phyloP scores from a whole-genome alignment of 148 eudicot species.

The Amaranthus hypochondriacus region DNA sequence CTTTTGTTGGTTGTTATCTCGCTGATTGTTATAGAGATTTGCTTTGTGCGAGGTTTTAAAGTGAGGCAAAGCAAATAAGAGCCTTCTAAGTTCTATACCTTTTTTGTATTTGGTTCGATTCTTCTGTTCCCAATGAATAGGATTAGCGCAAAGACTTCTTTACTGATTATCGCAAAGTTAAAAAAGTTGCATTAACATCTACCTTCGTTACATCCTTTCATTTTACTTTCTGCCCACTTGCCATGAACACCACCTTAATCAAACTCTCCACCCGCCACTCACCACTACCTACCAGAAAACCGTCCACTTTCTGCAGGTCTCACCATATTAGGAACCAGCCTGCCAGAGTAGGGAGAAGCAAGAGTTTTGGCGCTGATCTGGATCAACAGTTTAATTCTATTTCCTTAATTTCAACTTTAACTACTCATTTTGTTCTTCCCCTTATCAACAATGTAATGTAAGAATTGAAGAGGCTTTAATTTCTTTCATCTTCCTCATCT shows the following conservation, averaged over 20 bases:
- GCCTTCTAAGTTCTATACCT: neutral
- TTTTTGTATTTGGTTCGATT: neutral
- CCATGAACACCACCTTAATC: too few relatives aligned
- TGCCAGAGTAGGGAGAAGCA: neutral
- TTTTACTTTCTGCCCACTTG: too few relatives aligned
- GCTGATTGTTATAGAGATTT: neutral
- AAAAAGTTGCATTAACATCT: too few relatives aligned
- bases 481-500: neutral
- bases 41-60: neutral
- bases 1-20: neutral
- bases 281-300: too few relatives aligned
- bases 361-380: neutral
- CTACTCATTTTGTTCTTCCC: neutral
- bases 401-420: neutral
- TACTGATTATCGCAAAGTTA: neutral
- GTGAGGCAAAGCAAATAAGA: neutral
- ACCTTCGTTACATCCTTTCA: too few relatives aligned
- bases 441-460: neutral
- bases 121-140: neutral
- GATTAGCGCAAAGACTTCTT: neutral
- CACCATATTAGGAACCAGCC: too few relatives aligned
- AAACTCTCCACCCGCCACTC: too few relatives aligned
- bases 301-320: too few relatives aligned
- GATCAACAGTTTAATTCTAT: neutral
- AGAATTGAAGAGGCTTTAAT: neutral